A percentile compares a stretch with the other conserved stretches of the same genome.
Conservation (phyloP, 2,329 filamentous ascomycete species). For the Bipolaris sorokiniana region DNA sequence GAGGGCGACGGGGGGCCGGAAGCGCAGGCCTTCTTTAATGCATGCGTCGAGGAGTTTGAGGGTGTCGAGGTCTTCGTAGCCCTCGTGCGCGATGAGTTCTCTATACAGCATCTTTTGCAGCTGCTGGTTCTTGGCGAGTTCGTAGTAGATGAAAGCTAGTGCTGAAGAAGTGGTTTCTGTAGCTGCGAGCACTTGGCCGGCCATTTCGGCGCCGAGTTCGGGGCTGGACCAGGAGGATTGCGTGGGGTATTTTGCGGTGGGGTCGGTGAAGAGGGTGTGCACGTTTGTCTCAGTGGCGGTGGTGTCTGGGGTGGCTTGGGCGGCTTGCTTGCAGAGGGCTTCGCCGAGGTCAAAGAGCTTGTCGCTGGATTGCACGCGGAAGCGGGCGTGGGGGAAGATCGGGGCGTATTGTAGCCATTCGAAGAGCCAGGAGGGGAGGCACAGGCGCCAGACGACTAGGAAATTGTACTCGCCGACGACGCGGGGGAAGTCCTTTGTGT, state of each 20-base stretch:
- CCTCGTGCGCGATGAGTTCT: constrained; percentile 22
- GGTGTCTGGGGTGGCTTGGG: constrained; percentile 1
- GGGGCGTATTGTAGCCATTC: constrained; percentile 25
- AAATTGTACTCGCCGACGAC: constrained; percentile 32
- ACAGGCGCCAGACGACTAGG: constrained; percentile 29
- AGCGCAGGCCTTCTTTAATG: constrained; percentile 30
- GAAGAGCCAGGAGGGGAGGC: constrained; percentile 29
- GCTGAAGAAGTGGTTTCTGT: constrained; percentile 30
- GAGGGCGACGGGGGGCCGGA: constrained; percentile 27
- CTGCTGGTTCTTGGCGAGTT: constrained; percentile 23
- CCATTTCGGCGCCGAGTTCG: constrained; percentile 29
- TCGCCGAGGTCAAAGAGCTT: constrained; percentile 26
- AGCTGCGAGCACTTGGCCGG: constrained; percentile 29
- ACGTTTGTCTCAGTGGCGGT: constrained; percentile 19
- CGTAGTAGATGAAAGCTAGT: constrained; percentile 30
- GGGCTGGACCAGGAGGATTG: constrained; percentile 24
- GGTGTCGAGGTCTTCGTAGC: constrained; percentile 26
- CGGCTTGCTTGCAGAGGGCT: constrained; percentile 22
- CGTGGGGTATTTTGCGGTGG: constrained; percentile 25
- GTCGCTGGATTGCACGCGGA: constrained; percentile 28
- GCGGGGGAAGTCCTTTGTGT: constrained; percentile 20
- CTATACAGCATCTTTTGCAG: constrained; percentile 21
- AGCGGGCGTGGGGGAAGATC: constrained; percentile 19
- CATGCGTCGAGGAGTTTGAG: constrained; percentile 27
- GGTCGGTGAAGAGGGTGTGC: constrained; percentile 23